Evolutionary conservation across 148 eudicot genomes (phyloP).

Genomic region (Rhododendron molle): DNA sequence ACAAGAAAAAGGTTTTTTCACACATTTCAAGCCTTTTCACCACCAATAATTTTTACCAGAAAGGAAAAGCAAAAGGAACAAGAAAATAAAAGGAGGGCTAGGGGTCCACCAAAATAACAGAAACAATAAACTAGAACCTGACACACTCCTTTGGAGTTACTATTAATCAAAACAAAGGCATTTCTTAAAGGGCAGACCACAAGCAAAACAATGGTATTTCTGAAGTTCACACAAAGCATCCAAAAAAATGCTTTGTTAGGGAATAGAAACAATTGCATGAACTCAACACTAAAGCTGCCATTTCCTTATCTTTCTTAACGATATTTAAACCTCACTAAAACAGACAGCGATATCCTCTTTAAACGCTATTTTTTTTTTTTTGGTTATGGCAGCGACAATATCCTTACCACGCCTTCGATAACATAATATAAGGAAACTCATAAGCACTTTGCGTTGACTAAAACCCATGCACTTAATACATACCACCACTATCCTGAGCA

Average conservation of each 20-base stretch:
- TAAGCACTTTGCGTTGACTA: background rate
- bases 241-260: background rate
- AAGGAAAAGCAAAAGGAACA: background rate
- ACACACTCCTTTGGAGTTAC: background rate
- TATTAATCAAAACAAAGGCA: background rate
- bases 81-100: background rate
- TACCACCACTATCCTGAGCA: slow-evolving; percentile 95
- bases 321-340: background rate
- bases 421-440: slow-evolving; percentile 1
- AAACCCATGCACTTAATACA: slow-evolving; percentile 8
- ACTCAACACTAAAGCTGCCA: slow-evolving; percentile 2
- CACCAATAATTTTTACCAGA: background rate
- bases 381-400: background rate
- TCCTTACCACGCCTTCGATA: background rate
- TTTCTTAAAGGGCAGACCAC: background rate
- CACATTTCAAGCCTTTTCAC: background rate
- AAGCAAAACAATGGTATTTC: background rate
- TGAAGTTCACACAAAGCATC: background rate
- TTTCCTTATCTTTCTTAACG: background rate
- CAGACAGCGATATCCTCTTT: background rate
- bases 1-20: background rate
- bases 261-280: background rate
- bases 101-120: background rate
- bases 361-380: background rate
- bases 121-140: background rate